These are phyloP conservation scores for Mycena haematopus DNA, from an alignment of 768 basidiomycete genomes.

Conservation along the genomic window DNA sequence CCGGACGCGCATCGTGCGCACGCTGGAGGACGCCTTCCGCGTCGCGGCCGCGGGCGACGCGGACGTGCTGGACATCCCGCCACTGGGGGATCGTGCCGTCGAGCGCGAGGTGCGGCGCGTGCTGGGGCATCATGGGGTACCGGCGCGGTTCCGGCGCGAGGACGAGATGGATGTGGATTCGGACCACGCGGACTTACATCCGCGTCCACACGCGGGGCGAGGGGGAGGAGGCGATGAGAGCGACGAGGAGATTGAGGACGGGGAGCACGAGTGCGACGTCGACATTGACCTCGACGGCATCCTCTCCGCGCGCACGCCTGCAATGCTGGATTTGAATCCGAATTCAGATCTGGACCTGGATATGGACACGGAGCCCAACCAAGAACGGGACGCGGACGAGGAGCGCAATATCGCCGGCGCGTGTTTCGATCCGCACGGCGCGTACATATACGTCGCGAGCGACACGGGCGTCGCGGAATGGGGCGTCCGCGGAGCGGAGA, in stretches of 20 bases:
- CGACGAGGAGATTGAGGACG: constrained; percentile 29
- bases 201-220: not conserved
- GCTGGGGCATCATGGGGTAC: constrained; percentile 55
- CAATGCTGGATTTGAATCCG: too few species aligned
- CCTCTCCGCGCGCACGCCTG: constrained; percentile 18
- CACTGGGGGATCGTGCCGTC: constrained; percentile 58
- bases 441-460: constrained; percentile 72
- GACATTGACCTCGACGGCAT: constrained; percentile 24
- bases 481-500: constrained; percentile 73
- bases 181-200: not conserved
- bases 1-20: constrained; percentile 46
- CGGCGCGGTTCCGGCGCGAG: constrained; percentile 37
- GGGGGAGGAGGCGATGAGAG: not conserved
- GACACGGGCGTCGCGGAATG: constrained; percentile 76
- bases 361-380: not conserved
- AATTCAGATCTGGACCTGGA: too few species aligned
- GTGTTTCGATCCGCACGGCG: constrained; percentile 76
- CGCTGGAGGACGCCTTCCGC: constrained; percentile 66
- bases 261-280: constrained; percentile 30
- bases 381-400: constrained; percentile 32
- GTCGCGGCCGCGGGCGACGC: constrained; percentile 47
- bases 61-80: constrained; percentile 60
- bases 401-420: constrained; percentile 70
- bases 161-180: constrained; percentile 29
- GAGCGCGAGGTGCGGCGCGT: constrained; percentile 65